A percentile compares a stretch with the other conserved stretches of the same genome.
Evolutionary conservation across 352 stramenopile genomes (phyloP).

Genomic region (Pythium pectinolyticum): DNA sequence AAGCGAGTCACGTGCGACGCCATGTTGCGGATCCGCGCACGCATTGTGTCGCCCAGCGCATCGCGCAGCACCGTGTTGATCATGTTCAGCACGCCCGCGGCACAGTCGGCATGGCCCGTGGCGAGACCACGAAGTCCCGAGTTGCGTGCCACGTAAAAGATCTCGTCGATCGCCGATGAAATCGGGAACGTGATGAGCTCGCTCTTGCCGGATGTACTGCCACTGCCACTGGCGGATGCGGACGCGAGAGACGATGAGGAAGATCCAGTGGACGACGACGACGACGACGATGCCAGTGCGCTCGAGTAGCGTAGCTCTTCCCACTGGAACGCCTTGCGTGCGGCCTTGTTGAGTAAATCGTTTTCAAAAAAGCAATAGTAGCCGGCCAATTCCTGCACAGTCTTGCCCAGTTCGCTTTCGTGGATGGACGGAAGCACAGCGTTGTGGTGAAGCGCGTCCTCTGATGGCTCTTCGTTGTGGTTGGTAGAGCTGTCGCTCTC

Average conservation of each 20-base stretch:
- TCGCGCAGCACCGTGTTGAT: constrained; percentile 83
- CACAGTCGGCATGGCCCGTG: constrained; percentile 81
- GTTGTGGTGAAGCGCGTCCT: not conserved
- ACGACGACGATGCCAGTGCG: not conserved
- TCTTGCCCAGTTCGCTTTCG: constrained; percentile 77
- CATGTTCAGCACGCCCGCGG: constrained; percentile 82
- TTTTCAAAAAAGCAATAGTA: constrained; percentile 90
- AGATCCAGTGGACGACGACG: not conserved
- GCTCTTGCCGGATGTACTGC: constrained; percentile 23
- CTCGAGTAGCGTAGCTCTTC: constrained; percentile 78
- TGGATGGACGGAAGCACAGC: constrained; percentile 52
- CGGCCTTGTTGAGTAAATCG: constrained; percentile 69
- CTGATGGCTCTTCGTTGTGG: not conserved
- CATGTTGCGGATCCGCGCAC: constrained; percentile 75
- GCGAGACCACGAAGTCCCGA: constrained; percentile 77
- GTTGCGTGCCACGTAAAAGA: constrained; percentile 86
- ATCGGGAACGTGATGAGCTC: constrained; percentile 63
- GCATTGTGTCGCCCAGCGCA: constrained; percentile 78
- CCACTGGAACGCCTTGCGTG: constrained; percentile 82
- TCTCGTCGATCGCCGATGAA: constrained; percentile 84
- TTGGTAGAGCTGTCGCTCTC: not conserved
- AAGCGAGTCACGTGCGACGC: constrained; percentile 52
- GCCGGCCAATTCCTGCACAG: constrained; percentile 78
- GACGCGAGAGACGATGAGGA: not conserved
- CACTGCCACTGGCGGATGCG: no score